Conservation (phyloP, 1,284 basidiomycete genomes). For the Sanghuangporus sanghuang region DNA sequence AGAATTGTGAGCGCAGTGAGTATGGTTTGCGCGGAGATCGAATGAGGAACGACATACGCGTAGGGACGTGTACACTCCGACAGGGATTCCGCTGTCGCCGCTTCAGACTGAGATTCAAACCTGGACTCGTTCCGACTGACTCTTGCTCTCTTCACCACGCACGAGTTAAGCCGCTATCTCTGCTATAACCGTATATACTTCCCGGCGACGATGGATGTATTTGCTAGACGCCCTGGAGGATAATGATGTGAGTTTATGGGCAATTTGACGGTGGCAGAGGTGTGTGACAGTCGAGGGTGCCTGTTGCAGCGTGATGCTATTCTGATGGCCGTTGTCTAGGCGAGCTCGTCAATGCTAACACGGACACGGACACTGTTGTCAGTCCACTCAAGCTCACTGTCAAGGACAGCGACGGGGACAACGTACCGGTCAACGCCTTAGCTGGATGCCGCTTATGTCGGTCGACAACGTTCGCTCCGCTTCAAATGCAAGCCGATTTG, state of each 20-base stretch:
- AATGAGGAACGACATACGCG: slow-evolving; percentile 20
- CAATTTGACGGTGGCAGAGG: slow-evolving; percentile 5
- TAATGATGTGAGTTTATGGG: not conserved
- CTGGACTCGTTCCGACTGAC: not conserved
- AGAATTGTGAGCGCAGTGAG: not conserved
- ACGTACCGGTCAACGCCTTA: slow-evolving; percentile 2
- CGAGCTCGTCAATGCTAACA: not conserved
- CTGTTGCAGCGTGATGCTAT: slow-evolving; percentile 7
- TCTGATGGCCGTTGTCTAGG: not conserved
- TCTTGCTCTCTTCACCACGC: slow-evolving; percentile 3
- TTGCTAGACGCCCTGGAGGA: not conserved
- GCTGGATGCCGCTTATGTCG: not conserved
- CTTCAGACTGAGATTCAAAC: slow-evolving; percentile 21
- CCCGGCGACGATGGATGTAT: not conserved
- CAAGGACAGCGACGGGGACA: not conserved
- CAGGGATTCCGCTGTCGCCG: slow-evolving; percentile 37
- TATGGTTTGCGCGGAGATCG: slow-evolving; percentile 23
- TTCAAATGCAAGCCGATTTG: not conserved
- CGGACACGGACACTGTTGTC: not conserved
- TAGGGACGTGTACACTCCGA: slow-evolving; percentile 30
- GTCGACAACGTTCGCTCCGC: not conserved
- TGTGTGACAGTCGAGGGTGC: slow-evolving; percentile 6
- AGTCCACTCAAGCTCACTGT: not conserved
- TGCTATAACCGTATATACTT: not conserved
- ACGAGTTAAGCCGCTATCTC: not conserved